These are phyloP conservation scores for Dactylonectria macrodidyma DNA, from an alignment of 2,329 filamentous ascomycete species.

Conservation along the genomic window DNA sequence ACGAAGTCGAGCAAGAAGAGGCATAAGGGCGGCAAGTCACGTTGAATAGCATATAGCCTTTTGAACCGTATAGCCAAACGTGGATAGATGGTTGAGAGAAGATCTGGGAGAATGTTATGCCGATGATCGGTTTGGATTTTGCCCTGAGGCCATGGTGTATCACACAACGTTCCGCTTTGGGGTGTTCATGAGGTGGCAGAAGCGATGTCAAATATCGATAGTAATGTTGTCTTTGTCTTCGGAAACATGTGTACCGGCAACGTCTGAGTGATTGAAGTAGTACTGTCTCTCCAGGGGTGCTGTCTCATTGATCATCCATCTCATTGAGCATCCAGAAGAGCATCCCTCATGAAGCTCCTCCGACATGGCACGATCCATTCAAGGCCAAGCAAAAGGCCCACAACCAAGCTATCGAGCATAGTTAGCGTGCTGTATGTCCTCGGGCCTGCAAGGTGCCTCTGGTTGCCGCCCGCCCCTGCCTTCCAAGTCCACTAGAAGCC, in stretches of 20 bases:
- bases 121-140: constrained; percentile 5
- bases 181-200: not conserved
- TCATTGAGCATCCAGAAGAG: not conserved
- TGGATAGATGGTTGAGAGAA: not conserved
- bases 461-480: constrained; percentile 1
- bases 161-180: not conserved
- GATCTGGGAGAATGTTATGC: constrained; percentile 7
- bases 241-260: not conserved
- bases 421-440: not conserved
- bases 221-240: not conserved
- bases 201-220: not conserved
- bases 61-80: not conserved
- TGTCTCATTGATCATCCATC: not conserved
- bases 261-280: not conserved
- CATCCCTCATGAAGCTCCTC: not conserved
- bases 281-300: not conserved
- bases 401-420: not conserved
- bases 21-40: constrained; percentile 43
- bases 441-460: not conserved
- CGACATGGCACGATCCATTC: not conserved
- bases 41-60: constrained; percentile 17
- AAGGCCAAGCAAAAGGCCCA: not conserved
- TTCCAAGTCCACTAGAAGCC: not conserved
- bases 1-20: constrained; percentile 48
- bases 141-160: not conserved